A percentile compares a stretch with the other conserved stretches of the same genome.
phyloP scores from a whole-genome alignment of 371 early-diverging fungal species.

The Saksenaea vasiformis region DNA sequence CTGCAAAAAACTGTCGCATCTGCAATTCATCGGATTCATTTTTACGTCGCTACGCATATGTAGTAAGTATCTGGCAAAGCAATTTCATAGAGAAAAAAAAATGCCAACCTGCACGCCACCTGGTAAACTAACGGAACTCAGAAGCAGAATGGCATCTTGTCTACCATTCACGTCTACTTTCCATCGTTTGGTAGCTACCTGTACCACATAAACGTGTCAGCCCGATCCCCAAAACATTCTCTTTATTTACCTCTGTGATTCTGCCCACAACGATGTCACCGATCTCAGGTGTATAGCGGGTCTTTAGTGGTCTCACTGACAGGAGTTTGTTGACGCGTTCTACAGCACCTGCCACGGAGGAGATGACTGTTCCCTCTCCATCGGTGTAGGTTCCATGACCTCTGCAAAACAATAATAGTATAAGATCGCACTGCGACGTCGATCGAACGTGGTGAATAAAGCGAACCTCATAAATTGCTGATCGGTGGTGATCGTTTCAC shows the following conservation, averaged over 20 bases:
- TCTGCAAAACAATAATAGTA: constrained; percentile 34
- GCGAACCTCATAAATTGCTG: constrained; percentile 80
- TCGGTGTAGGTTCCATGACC: constrained; percentile 96
- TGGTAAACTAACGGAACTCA: constrained; percentile 96
- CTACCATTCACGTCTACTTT: constrained; percentile 93
- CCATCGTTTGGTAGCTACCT: constrained; percentile 93
- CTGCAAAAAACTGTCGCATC: constrained; percentile 96
- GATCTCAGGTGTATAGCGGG: constrained; percentile 92
- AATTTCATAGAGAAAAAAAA: background rate
- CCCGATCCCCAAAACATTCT: background rate
- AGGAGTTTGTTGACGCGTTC: constrained; percentile 97
- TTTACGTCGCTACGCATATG: constrained; percentile 78
- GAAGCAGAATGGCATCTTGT: constrained; percentile 86
- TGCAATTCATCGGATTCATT: constrained; percentile 98
- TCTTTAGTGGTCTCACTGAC: constrained; percentile 86
- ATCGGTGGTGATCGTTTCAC: constrained; percentile 84
- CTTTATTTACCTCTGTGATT: constrained; percentile 80
- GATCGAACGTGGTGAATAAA: background rate
- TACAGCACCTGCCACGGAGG: constrained; percentile 91
- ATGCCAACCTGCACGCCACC: constrained; percentile 90
- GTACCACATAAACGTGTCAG: background rate
- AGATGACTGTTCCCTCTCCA: constrained; percentile 61
- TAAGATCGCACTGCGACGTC: constrained; percentile 1
- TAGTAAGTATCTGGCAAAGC: background rate
- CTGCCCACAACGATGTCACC: constrained; percentile 99